Evolutionary conservation across 352 stramenopile genomes (phyloP), one percentile per base, ranked within the genome.

Genomic region (Pythium folliculosum): DNA sequence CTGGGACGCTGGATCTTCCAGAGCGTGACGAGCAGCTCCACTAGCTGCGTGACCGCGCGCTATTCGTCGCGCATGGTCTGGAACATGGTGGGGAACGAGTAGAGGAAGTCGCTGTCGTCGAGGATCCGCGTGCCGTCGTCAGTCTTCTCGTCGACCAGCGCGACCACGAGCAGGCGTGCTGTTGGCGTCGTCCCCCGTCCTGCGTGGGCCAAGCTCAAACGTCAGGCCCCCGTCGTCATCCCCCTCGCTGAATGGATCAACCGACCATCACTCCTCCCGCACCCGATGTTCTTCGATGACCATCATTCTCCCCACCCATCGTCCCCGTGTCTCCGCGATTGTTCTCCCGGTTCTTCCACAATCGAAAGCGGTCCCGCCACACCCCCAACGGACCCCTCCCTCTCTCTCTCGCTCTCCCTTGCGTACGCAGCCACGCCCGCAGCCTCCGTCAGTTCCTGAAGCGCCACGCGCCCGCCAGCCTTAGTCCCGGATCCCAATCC

Each of bases 281-380:
- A n/a, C 22, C 14, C 37, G 51, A 60, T 71, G 58, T 71, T 71
- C 65, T 71, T 66, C 65, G 30, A 71, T 48, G 65, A 71, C 57
- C 57, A 71, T 71, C 65, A 71, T 57, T 71, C 65, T 49, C 6
- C 54, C n/a, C 44, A 56, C 40, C 50, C 55, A 56, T 57, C n/a
- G n/a, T n/a, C 17, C 17, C 44, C 44, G 23, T 60, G 47, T 27
- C 37, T 49, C 30, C 0, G 21, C 3, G 53, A 60, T 54, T 64
- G 47, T 64, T 64, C 58, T 64, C 47, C 44, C 27, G 14, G 35
- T 64, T 30, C 44, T 73, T 73, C 67, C 67, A 73, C 54, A 73
- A 65, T 73, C 67, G 60, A 73, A 73, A 52, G 60, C 17, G 12
- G 21, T 37, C n/a, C 16, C 40, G 37, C 40, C 2, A 27, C 21